Conservation (phyloP, 331 rosid species). For the Phaseolus coccineus region DNA sequence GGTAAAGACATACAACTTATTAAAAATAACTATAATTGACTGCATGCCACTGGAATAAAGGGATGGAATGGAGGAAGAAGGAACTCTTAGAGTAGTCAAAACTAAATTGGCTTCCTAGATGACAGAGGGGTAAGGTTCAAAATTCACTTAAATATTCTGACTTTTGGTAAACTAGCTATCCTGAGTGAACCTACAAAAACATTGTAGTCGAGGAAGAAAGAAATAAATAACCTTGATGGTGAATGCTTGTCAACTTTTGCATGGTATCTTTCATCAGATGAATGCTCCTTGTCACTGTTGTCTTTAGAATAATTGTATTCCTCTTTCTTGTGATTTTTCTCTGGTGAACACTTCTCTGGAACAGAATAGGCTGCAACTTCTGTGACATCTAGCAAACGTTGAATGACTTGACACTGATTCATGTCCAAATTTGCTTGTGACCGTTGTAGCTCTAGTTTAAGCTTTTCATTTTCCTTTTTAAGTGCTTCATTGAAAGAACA, state of each 20-base stretch:
- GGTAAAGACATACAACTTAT: neutral
- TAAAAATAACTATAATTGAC: slow-evolving; percentile 20
- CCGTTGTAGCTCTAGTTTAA: slow-evolving; percentile 83
- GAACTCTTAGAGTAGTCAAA: slow-evolving; percentile 19
- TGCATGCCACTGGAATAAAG: slow-evolving; percentile 12
- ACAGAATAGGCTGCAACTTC: slow-evolving; percentile 67
- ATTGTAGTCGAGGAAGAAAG: slow-evolving; percentile 19
- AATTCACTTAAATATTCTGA: slow-evolving; percentile 12
- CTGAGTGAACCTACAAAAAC: slow-evolving; percentile 3
- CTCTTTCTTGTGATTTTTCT: slow-evolving; percentile 63
- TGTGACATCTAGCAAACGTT: slow-evolving; percentile 85
- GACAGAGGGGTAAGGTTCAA: slow-evolving; percentile 34
- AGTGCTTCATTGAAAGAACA: slow-evolving; percentile 83
- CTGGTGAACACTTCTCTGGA: slow-evolving; percentile 66
- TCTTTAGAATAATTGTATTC: slow-evolving; percentile 58
- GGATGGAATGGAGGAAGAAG: slow-evolving; percentile 31
- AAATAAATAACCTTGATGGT: slow-evolving; percentile 60
- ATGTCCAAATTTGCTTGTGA: slow-evolving; percentile 84
- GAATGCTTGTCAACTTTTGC: slow-evolving; percentile 54
- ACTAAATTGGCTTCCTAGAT: slow-evolving; percentile 29
- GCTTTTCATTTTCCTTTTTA: slow-evolving; percentile 89
- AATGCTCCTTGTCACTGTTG: slow-evolving; percentile 53
- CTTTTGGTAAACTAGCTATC: neutral
- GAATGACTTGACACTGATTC: slow-evolving; percentile 91
- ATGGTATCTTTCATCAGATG: slow-evolving; percentile 64